Conservation (phyloP, 75 land plant genomes). For the Cryptomeria japonica region DNA sequence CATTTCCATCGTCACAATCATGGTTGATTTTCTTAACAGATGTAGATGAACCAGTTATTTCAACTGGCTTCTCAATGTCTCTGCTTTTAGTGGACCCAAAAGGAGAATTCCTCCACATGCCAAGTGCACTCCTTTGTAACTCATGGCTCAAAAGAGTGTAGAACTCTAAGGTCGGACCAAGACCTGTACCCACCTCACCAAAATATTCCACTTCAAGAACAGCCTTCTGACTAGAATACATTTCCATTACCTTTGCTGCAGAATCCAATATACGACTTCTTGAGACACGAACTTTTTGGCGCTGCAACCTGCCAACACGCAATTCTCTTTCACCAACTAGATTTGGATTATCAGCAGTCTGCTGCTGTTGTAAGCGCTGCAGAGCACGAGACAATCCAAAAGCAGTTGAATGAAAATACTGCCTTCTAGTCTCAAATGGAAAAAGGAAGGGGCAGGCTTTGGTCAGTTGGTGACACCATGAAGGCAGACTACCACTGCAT, state of each 20-base stretch:
- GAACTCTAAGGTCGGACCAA: constrained; percentile 97
- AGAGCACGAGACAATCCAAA: constrained; percentile 96
- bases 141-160: constrained; percentile 95
- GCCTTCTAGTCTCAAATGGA: constrained; percentile 92
- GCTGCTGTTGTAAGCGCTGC: constrained; percentile 85
- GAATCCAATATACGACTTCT: constrained; percentile 88
- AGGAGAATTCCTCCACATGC: constrained; percentile 79
- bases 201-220: constrained; percentile 98
- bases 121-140: constrained; percentile 72
- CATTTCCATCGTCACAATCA: constrained; percentile 1
- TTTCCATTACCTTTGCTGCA: constrained; percentile 97
- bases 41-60: constrained; percentile 11
- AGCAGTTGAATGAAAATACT: constrained; percentile 94
- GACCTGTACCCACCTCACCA: constrained; percentile 98
- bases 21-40: constrained; percentile 9
- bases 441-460: constrained; percentile 93
- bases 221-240: constrained; percentile 89
- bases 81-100: constrained; percentile 27
- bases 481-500: constrained; percentile 92
- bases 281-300: constrained; percentile 94
- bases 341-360: constrained; percentile 68
- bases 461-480: constrained; percentile 95
- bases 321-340: constrained; percentile 80
- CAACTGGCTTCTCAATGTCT: constrained; percentile 31
- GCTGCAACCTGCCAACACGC: constrained; percentile 84